Base-by-base conservation (phyloP, 768 basidiomycete species). In the Phlebiopsis gigantea region DNA sequence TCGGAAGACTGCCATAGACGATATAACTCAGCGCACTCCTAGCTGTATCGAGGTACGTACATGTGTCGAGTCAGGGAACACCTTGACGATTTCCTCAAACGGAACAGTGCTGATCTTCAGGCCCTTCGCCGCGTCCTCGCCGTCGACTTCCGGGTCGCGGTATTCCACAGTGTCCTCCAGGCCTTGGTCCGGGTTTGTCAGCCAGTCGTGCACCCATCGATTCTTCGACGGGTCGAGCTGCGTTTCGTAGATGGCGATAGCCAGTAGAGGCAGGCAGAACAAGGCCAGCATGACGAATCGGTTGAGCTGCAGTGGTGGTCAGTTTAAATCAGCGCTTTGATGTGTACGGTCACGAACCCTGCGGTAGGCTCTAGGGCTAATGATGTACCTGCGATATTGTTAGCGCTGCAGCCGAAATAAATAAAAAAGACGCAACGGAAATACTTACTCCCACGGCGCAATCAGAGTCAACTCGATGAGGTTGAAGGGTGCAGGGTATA, bases 401-500 rank as follows among this genome's bases (percentile, higher is more conserved):
- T 45, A 58, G 49, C n/a, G 22, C 12, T 9, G 17, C 17, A 39
- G 34, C 8, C 22, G 21, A 21, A 54, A 42, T 8, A 12, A 46
- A 39, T 15, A 34, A 44, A 9, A 45, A 43, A 17, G 46, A 52
- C 15, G n/a, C n/a, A n/a, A n/a, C n/a, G n/a, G n/a, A n/a, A 7
- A 24, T 39, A 75, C 89, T 65, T 64, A 96, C 93, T 96, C 94
- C 49, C 92, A 77, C 17, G 95, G 95, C 1, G 85, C 90, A 56
- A 96, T 75, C 26, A 96, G 72, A 66, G 93, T 68, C 0, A 77
- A 74, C 71, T 98, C 95, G 58, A 95, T 72, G 25, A 97, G 73
- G 68, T 96, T 97, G 77, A 96, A 95, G 1, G 95, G 95, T 0
- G 94, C 90, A 29, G 93, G 92, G 68, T 93, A 95, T 49, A 92